Percentiles rank a stretch among this genome's conserved stretches.
Conservation (phyloP, 1,284 basidiomycete genomes). For the Ustilago nuda region DNA sequence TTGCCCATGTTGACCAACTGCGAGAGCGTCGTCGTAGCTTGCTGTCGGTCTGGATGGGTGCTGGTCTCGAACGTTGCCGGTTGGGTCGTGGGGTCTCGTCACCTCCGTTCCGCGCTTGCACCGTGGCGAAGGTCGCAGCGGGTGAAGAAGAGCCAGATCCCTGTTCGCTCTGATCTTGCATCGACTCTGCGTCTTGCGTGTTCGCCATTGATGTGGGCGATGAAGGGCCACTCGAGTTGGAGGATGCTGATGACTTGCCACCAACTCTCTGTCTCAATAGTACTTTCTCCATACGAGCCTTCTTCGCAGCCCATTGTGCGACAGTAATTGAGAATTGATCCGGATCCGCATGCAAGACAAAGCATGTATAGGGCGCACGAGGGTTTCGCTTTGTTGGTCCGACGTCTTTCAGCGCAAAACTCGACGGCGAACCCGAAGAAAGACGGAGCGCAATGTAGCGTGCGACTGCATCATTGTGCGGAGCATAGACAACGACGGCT, state of each 20-base stretch:
- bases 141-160: conserved; percentile 11
- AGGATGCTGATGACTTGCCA: conserved; percentile 1
- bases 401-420: conserved; percentile 41
- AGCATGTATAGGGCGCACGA: conserved; percentile 51
- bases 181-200: conserved; percentile 15
- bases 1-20: conserved; percentile 54
- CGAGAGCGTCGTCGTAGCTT: conserved; percentile 20
- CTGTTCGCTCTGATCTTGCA: conserved; percentile 14
- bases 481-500: conserved; percentile 49
- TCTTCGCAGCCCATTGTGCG: conserved; percentile 53
- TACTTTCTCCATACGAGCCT: conserved; percentile 44
- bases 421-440: conserved; percentile 45
- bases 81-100: conserved; percentile 33
- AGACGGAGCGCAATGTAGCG: conserved; percentile 43
- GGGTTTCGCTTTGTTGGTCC: conserved; percentile 35
- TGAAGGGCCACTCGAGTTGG: conserved; percentile 25
- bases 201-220: conserved; percentile 28
- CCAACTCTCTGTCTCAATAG: conserved; percentile 24
- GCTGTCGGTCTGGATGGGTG: conserved; percentile 22
- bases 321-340: conserved; percentile 49
- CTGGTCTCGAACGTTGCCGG: conserved; percentile 25
- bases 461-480: conserved; percentile 47
- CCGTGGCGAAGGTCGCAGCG: not conserved
- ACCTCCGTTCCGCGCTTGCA: conserved; percentile 8
- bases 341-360: conserved; percentile 46